Base-by-base conservation (phyloP, 208 protist species). In the Porcisia hertigi region DNA sequence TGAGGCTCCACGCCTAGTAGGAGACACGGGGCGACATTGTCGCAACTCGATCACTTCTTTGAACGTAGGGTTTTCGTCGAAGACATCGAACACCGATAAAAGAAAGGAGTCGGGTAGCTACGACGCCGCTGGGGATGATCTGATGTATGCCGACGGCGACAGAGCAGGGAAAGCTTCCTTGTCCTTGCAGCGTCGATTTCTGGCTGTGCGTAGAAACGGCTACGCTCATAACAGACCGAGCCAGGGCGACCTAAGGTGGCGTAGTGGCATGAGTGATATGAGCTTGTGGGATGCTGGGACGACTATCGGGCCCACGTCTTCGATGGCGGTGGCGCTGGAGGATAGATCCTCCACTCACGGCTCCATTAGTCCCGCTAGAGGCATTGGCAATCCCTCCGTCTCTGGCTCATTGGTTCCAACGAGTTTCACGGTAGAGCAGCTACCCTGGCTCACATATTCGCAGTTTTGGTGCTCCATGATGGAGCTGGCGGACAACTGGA, bases 401-500 rank as follows among this genome's bases (percentile, higher is more conserved):
- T n/a, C 45, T 76, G 34, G 1, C 47, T 52, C 59, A 16, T 45
- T 76, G 23, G 67, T 76, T 25, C 64, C 59, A 20, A 79, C 67
- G 65, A 76, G 75, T 47, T 77, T 80, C 59, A 72, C 60, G 69
- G 65, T 75, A 63, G 55, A 79, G 5, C 79, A 77, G 57, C 84
- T 97, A 76, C 93, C 93, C 20, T 87, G 83, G 7, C 77, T 97
- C 20, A 89, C 80, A 25, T 97, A 88, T 76, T 79, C 74, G 49
- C 93, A 97, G 79, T 97, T 97, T 74, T 95, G 91, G 89, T 69
- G 81, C 36, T 91, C 93, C 0, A 95, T 97, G 89, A 73, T 97
- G 75, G 88, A 94, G 82, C 82, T 97, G 58, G 88, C 89, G 41
- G 93, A 97, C 71, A 97, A 95, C 81, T 97, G 93, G 91, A 97